Percentiles rank a stretch among this genome's conserved stretches.
Conservation (phyloP, 768 basidiomycete genomes). For the Hygrophorus pudorinus region DNA sequence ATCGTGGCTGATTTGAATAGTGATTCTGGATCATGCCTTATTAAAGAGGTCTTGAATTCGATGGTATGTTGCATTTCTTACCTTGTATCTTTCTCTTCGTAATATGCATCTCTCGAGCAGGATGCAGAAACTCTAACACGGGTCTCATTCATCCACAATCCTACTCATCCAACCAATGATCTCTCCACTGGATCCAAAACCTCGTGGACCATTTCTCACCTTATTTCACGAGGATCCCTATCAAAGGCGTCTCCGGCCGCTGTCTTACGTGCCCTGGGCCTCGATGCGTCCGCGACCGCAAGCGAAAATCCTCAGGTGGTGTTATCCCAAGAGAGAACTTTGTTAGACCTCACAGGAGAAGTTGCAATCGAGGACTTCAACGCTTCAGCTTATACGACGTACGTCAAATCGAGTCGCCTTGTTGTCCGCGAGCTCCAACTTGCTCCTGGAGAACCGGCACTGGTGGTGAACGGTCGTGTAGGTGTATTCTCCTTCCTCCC, state of each 20-base stretch:
- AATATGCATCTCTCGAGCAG: slow-evolving; percentile 21
- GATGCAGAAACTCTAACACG: slow-evolving; percentile 38
- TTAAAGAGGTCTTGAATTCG: slow-evolving; percentile 56
- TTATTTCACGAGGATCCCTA: slow-evolving; percentile 33
- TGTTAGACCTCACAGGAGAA: slow-evolving; percentile 25
- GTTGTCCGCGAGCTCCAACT: slow-evolving; percentile 50
- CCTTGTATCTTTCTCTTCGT: slow-evolving; percentile 4
- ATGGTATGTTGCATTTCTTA: slow-evolving; percentile 35
- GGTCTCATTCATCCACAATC: slow-evolving; percentile 73
- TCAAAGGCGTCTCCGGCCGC: slow-evolving; percentile 26
- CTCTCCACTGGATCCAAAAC: slow-evolving; percentile 14
- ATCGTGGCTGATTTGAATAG: slow-evolving; percentile 75
- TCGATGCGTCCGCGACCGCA: slow-evolving; percentile 9
- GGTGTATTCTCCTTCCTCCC: slow-evolving; percentile 18
- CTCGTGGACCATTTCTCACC: slow-evolving; percentile 41
- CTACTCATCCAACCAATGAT: slow-evolving; percentile 20
- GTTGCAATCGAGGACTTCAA: slow-evolving; percentile 24
- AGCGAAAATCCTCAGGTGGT: slow-evolving; percentile 27
- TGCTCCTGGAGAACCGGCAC: slow-evolving; percentile 44
- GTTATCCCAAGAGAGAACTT: slow-evolving; percentile 21
- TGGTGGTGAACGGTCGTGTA: slow-evolving; percentile 82
- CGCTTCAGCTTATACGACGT: slow-evolving; percentile 28
- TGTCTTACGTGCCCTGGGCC: slow-evolving; percentile 31
- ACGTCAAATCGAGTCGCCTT: slow-evolving; percentile 32
- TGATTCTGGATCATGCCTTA: slow-evolving; percentile 42